phyloP scores from a whole-genome alignment of 169 alveolate genomes.

The Neospora caninum region DNA sequence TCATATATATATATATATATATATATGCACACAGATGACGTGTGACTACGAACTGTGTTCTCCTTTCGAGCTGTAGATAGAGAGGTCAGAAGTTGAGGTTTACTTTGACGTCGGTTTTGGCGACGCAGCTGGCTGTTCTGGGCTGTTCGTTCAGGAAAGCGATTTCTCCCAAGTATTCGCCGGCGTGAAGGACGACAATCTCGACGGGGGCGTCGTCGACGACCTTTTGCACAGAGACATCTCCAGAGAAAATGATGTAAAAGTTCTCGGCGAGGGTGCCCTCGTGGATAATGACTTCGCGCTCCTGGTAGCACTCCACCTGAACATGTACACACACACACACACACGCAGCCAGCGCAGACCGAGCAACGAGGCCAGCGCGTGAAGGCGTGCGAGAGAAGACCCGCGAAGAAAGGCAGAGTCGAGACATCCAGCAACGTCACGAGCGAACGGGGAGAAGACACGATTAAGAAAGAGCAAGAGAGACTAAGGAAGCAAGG shows the following conservation, averaged over 20 bases:
- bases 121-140: slow-evolving; percentile 76
- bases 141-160: slow-evolving; percentile 72
- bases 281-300: slow-evolving; percentile 75
- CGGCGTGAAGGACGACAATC: slow-evolving; percentile 66
- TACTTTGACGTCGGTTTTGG: slow-evolving; percentile 79
- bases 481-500: too few species aligned
- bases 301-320: slow-evolving; percentile 60
- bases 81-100: background rate
- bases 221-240: slow-evolving; percentile 76
- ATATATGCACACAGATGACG: too few species aligned
- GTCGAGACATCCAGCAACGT: too few species aligned
- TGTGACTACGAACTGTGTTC: too few species aligned
- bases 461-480: too few species aligned
- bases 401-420: too few species aligned
- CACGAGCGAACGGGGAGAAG: too few species aligned
- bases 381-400: background rate
- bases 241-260: slow-evolving; percentile 77
- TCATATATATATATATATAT: too few species aligned
- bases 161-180: slow-evolving; percentile 81
- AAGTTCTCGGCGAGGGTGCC: slow-evolving; percentile 81
- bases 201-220: slow-evolving; percentile 68
- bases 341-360: background rate
- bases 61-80: too few species aligned
- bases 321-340: background rate
- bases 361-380: background rate